Percentiles rank a stretch among this genome's conserved stretches.
phyloP scores from a whole-genome alignment of 371 early-diverging fungal genomes.

The Dinochytrium kinnereticum region DNA sequence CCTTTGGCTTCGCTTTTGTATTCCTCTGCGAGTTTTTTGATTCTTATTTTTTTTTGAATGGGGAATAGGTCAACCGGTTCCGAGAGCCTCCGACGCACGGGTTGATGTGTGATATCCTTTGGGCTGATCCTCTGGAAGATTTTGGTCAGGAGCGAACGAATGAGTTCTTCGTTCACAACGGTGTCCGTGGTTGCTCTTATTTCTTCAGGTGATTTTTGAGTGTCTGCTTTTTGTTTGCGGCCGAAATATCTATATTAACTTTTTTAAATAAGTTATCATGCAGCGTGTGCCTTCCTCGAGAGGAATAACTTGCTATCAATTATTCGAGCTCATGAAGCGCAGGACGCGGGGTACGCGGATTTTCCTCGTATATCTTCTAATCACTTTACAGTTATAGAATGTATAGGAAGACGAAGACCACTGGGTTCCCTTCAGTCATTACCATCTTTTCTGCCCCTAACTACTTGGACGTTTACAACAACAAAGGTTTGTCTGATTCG shows the following conservation, averaged over 20 bases:
- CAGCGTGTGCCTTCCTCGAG: constrained; percentile 91
- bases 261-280: constrained; percentile 68
- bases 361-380: too few relatives aligned
- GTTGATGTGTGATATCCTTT: constrained; percentile 95
- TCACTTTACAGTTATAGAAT: constrained; percentile 71
- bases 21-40: constrained; percentile 22
- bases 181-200: constrained; percentile 94
- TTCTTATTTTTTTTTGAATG: constrained; percentile 47
- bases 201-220: constrained; percentile 70
- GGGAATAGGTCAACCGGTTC: constrained; percentile 85
- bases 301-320: constrained; percentile 90
- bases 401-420: constrained; percentile 91
- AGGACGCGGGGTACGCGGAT: constrained; percentile 81
- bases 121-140: constrained; percentile 98
- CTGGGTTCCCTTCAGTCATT: constrained; percentile 94
- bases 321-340: constrained; percentile 98
- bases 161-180: constrained; percentile 86
- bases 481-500: constrained; percentile 71
- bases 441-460: constrained; percentile 98
- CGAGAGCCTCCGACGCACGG: constrained; percentile 94
- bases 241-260: neutral
- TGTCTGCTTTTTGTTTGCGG: neutral
- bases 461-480: constrained; percentile 96
- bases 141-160: constrained; percentile 89
- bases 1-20: too few relatives aligned